Evolutionary conservation across 371 early-diverging fungal species (phyloP).

Genomic region (Haplosporangium sp.): DNA sequence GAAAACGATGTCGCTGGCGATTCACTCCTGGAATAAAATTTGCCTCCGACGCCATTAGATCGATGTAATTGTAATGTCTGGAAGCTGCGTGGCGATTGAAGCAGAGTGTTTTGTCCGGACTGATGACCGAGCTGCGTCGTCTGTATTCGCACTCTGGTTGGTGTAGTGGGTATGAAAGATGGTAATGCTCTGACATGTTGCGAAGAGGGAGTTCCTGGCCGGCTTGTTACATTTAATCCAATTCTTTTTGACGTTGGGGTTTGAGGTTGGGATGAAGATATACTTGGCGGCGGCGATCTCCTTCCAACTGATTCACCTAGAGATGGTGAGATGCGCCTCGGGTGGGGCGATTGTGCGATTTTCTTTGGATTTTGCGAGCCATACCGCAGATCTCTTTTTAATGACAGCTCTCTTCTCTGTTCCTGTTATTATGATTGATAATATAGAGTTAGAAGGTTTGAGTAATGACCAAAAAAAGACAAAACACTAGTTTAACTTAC

Average conservation of each 20-base stretch:
- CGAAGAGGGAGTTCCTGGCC: conserved; percentile 43
- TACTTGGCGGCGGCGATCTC: conserved; percentile 17
- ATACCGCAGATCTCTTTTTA: conserved; percentile 38
- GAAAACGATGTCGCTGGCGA: conserved; percentile 33
- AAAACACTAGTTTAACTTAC: conserved; percentile 10
- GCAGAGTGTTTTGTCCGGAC: conserved; percentile 10
- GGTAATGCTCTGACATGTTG: conserved; percentile 31
- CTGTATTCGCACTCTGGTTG: conserved; percentile 34
- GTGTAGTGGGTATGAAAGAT: conserved; percentile 31
- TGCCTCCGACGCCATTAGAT: conserved; percentile 7
- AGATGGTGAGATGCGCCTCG: conserved; percentile 41
- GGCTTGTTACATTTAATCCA: conserved; percentile 13
- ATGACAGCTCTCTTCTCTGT: conserved; percentile 17
- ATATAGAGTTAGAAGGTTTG: neutral
- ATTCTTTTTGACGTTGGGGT: conserved; percentile 45
- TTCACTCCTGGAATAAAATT: conserved; percentile 41
- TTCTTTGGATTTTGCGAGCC: conserved; percentile 44
- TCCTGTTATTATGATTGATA: conserved; percentile 10
- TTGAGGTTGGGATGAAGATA: conserved; percentile 18
- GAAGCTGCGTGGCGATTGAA: conserved; percentile 27
- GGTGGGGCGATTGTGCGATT: conserved; percentile 34
- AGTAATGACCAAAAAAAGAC: neutral
- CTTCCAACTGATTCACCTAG: conserved; percentile 12
- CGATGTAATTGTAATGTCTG: conserved; percentile 21
- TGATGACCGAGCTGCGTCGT: conserved; percentile 8